Percentiles rank a stretch among this genome's conserved stretches.
These are phyloP conservation scores for Pseudomonodictys pantanalensis DNA, from an alignment of 495 filamentous ascomycete species.

Conservation along the genomic window DNA sequence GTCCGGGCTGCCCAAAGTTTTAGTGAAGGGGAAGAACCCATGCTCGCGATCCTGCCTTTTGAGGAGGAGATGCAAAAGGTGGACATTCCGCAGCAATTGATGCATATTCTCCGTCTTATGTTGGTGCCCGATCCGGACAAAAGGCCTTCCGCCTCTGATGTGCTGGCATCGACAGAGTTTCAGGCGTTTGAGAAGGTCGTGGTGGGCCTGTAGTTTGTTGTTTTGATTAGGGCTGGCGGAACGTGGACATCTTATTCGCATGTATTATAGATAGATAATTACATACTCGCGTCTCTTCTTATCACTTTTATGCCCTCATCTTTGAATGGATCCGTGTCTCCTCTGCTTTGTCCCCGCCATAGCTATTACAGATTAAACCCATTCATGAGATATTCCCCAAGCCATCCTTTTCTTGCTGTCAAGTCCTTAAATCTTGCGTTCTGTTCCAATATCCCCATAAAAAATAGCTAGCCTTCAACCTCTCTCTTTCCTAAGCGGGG, in stretches of 20 bases:
- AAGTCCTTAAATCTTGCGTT: too few relatives aligned
- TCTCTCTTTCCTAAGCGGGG: too few relatives aligned
- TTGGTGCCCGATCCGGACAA: background rate
- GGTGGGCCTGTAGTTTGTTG: background rate
- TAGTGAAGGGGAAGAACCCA: background rate
- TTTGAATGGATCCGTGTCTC: too few relatives aligned
- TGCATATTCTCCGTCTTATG: background rate
- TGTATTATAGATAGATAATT: background rate
- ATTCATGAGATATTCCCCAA: too few relatives aligned
- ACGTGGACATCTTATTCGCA: too few relatives aligned
- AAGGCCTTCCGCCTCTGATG: constrained; percentile 2
- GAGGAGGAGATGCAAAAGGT: constrained; percentile 1
- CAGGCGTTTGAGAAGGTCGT: background rate
- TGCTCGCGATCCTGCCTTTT: background rate
- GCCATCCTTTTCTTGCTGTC: too few relatives aligned
- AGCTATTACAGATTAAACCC: too few relatives aligned
- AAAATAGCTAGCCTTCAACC: too few relatives aligned
- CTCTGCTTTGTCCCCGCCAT: too few relatives aligned
- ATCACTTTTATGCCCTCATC: too few relatives aligned
- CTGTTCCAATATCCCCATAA: too few relatives aligned
- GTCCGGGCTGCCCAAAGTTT: background rate
- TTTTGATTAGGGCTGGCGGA: background rate
- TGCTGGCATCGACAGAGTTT: constrained; percentile 1
- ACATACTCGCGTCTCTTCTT: background rate
- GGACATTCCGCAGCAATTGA: constrained; percentile 2